Evolutionary conservation across 2,329 filamentous ascomycete genomes (phyloP).

Genomic region (Ceratocystis lukuohia): DNA sequence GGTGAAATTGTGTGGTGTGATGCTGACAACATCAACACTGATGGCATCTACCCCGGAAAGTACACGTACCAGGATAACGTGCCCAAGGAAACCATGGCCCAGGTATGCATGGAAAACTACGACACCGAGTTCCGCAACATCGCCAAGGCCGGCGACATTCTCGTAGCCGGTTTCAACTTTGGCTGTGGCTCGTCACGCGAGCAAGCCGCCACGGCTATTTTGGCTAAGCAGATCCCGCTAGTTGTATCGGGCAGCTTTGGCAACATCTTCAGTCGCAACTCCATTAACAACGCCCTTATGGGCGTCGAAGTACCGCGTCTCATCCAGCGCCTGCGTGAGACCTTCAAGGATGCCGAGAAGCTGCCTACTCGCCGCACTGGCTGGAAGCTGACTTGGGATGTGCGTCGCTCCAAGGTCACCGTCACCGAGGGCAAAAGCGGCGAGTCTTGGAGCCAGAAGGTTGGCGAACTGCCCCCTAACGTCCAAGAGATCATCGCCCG

Average conservation of each 20-base stretch:
- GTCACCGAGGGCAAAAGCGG: slow-evolving; percentile 58
- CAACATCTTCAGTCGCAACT: slow-evolving; percentile 70
- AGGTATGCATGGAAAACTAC: slow-evolving; percentile 91
- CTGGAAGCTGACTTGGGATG: slow-evolving; percentile 75
- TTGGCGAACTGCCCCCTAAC: slow-evolving; percentile 70
- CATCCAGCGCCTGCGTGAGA: slow-evolving; percentile 49
- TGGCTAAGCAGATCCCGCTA: slow-evolving; percentile 67
- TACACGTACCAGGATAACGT: slow-evolving; percentile 87
- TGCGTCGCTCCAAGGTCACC: slow-evolving; percentile 54
- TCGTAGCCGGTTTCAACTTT: slow-evolving; percentile 81
- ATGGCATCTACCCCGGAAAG: slow-evolving; percentile 79
- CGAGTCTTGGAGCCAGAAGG: slow-evolving; percentile 60
- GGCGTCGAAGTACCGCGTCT: slow-evolving; percentile 56
- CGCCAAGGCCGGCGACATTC: slow-evolving; percentile 59
- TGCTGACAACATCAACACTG: slow-evolving; percentile 72
- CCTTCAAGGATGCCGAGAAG: slow-evolving; percentile 29
- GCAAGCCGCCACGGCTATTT: slow-evolving; percentile 75
- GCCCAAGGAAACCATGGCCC: slow-evolving; percentile 63
- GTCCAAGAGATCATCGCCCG: slow-evolving; percentile 73
- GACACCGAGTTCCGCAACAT: slow-evolving; percentile 54
- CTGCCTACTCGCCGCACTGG: slow-evolving; percentile 58
- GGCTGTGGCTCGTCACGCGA: slow-evolving; percentile 71
- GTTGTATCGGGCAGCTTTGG: slow-evolving; percentile 71
- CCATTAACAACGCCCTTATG: slow-evolving; percentile 68
- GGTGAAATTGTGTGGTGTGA: slow-evolving; percentile 87